A percentile compares a stretch with the other conserved stretches of the same genome.
phyloP scores from a whole-genome alignment of 2,329 filamentous ascomycete genomes.

The Fusarium poae region DNA sequence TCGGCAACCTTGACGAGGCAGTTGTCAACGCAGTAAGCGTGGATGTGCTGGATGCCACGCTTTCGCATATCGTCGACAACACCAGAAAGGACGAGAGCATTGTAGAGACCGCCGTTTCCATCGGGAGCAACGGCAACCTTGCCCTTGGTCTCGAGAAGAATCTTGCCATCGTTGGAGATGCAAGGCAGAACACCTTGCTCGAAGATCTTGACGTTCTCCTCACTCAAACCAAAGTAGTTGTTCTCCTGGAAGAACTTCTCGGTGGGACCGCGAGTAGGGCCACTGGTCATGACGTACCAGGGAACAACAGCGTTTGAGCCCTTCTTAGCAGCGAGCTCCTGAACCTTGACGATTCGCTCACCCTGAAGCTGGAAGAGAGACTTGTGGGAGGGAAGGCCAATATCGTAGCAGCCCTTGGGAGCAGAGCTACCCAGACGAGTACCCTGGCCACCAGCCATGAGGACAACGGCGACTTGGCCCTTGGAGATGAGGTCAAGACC shows the following conservation, averaged over 20 bases:
- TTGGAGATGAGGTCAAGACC: slow-evolving; percentile 84
- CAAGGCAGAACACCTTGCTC: slow-evolving; percentile 97
- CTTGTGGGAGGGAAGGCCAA: slow-evolving; percentile 92
- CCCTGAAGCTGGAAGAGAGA: slow-evolving; percentile 98
- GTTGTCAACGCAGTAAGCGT: slow-evolving; percentile 99
- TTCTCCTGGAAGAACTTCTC: slow-evolving; percentile 92
- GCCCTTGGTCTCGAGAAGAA: slow-evolving; percentile 89
- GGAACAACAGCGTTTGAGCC: slow-evolving; percentile 75
- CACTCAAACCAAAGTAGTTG: slow-evolving; percentile 88
- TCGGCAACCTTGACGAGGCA: slow-evolving; percentile 99
- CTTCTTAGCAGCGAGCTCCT: slow-evolving; percentile 82
- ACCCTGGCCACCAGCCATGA: slow-evolving; percentile 98
- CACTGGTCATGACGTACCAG: slow-evolving; percentile 99
- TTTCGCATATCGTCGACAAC: slow-evolving; percentile 89
- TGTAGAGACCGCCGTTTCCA: slow-evolving; percentile 97
- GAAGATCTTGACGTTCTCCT: slow-evolving; percentile 91
- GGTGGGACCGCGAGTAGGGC: slow-evolving; percentile 91
- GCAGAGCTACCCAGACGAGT: slow-evolving; percentile 94
- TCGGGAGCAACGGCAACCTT: slow-evolving; percentile 96
- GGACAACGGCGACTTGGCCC: slow-evolving; percentile 84
- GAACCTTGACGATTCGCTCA: slow-evolving; percentile 89
- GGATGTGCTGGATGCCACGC: slow-evolving; percentile 92
- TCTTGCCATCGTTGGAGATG: slow-evolving; percentile 98
- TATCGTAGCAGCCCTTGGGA: slow-evolving; percentile 98
- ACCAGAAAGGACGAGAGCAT: slow-evolving; percentile 83